These are phyloP conservation scores for Leccinum longicurvipes DNA, from an alignment of 768 basidiomycete genomes.

Conservation along the genomic window DNA sequence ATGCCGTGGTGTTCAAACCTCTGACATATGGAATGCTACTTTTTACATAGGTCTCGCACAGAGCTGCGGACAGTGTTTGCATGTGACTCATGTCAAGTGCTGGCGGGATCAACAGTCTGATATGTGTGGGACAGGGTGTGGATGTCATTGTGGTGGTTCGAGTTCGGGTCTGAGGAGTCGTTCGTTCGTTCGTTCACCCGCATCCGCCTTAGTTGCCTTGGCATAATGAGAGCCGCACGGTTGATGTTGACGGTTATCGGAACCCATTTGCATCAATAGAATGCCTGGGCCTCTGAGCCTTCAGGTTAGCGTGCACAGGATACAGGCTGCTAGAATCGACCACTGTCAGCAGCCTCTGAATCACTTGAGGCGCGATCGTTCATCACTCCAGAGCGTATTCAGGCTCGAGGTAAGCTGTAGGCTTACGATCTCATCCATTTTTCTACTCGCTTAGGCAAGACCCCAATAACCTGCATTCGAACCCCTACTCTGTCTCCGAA, in stretches of 20 bases:
- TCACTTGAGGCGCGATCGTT: too few species aligned
- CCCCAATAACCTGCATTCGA: background rate
- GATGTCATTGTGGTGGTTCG: constrained; percentile 50
- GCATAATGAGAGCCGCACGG: background rate
- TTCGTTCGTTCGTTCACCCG: constrained; percentile 14
- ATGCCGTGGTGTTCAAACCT: background rate
- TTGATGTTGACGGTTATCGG: too few species aligned
- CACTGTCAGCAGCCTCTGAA: too few species aligned
- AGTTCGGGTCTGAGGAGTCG: background rate
- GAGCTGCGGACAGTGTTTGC: constrained; percentile 59
- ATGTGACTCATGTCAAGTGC: constrained; percentile 65
- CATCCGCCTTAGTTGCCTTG: background rate
- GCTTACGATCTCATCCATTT: too few species aligned
- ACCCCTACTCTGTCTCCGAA: background rate
- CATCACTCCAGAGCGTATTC: too few species aligned
- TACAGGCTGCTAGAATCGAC: too few species aligned
- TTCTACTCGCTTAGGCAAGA: too few species aligned
- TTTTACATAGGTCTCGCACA: constrained; percentile 51
- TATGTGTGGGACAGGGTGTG: constrained; percentile 66
- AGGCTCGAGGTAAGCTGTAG: too few species aligned
- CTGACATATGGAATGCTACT: too few species aligned
- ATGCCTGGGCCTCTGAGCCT: too few species aligned
- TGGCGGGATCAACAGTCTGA: constrained; percentile 45
- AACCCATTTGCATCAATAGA: too few species aligned
- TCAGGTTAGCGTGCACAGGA: too few species aligned